These are phyloP conservation scores for Moesziomyces sp. DNA, from an alignment of 1,284 basidiomycete species.

Conservation along the genomic window DNA sequence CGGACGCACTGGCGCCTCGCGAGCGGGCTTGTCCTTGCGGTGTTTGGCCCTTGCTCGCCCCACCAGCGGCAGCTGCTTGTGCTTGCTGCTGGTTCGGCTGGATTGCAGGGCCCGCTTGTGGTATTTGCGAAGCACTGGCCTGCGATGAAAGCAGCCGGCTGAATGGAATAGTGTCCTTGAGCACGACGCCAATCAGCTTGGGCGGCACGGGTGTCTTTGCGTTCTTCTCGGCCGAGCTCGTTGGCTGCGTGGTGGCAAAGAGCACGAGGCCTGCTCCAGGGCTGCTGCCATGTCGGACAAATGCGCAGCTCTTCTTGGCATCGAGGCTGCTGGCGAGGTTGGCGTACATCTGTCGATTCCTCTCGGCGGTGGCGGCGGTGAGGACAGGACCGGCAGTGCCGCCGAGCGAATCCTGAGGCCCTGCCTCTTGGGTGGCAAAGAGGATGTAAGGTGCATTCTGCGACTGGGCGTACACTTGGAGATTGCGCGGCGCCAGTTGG, in stretches of 20 bases:
- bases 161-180: constrained; percentile 53
- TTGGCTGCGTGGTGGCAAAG: constrained; percentile 46
- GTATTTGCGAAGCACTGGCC: constrained; percentile 1
- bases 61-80: background rate
- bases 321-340: constrained; percentile 50
- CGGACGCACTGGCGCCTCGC: constrained; percentile 13
- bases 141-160: constrained; percentile 34
- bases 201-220: constrained; percentile 9
- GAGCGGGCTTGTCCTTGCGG: background rate
- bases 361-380: constrained; percentile 36
- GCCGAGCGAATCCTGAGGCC: background rate
- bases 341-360: constrained; percentile 56
- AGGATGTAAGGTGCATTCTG: constrained; percentile 50
- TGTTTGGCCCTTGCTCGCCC: background rate
- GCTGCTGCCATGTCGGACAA: constrained; percentile 44
- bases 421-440: constrained; percentile 30
- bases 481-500: constrained; percentile 38
- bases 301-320: constrained; percentile 56
- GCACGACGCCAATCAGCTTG: constrained; percentile 53
- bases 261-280: constrained; percentile 51
- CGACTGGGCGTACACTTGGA: constrained; percentile 47
- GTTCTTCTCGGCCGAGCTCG: constrained; percentile 30
- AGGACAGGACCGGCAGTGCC: constrained; percentile 10
- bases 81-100: constrained; percentile 6
- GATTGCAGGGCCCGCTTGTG: background rate